These are phyloP conservation scores for Calocybe gangraenosa DNA, from an alignment of 768 basidiomycete genomes.

Conservation along the genomic window DNA sequence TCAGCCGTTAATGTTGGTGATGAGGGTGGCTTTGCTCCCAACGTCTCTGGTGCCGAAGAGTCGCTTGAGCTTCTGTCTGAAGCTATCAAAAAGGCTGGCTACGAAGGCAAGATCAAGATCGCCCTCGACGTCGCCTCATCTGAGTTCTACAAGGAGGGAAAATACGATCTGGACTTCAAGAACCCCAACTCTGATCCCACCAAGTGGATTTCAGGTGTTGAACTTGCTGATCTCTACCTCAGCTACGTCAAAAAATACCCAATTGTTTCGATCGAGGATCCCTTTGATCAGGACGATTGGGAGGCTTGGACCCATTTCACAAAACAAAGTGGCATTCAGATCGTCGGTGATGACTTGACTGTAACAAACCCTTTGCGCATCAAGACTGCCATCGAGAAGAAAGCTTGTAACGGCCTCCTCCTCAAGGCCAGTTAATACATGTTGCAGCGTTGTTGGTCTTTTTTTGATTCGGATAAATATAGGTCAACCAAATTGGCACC, in stretches of 20 bases:
- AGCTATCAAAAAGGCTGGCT: conserved; percentile 97
- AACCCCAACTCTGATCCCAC: conserved; percentile 98
- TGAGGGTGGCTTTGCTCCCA: conserved; percentile 99
- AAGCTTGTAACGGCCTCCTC: conserved; percentile 97
- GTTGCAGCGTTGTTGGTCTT: background rate
- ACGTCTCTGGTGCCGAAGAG: conserved; percentile 95
- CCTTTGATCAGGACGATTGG: conserved; percentile 99
- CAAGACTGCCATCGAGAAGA: conserved; percentile 99
- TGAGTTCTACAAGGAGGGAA: conserved; percentile 99
- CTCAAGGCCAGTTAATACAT: conserved; percentile 61
- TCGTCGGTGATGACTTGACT: conserved; percentile 95
- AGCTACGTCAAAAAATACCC: conserved; percentile 89
- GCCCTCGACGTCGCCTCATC: conserved; percentile 98
- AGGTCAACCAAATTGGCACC: conserved; percentile 98
- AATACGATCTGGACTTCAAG: conserved; percentile 99
- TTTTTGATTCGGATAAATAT: background rate
- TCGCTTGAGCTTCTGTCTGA: conserved; percentile 93
- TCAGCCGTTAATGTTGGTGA: conserved; percentile 98
- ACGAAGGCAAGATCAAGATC: conserved; percentile 98
- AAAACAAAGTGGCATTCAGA: conserved; percentile 71
- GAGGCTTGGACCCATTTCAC: conserved; percentile 97
- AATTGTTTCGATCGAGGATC: conserved; percentile 94
- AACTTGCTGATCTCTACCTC: conserved; percentile 93
- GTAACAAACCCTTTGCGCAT: conserved; percentile 97
- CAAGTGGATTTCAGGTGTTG: conserved; percentile 90